Evolutionary conservation across 352 stramenopile species (phyloP).

Genomic region (Blastocystis sp.): DNA sequence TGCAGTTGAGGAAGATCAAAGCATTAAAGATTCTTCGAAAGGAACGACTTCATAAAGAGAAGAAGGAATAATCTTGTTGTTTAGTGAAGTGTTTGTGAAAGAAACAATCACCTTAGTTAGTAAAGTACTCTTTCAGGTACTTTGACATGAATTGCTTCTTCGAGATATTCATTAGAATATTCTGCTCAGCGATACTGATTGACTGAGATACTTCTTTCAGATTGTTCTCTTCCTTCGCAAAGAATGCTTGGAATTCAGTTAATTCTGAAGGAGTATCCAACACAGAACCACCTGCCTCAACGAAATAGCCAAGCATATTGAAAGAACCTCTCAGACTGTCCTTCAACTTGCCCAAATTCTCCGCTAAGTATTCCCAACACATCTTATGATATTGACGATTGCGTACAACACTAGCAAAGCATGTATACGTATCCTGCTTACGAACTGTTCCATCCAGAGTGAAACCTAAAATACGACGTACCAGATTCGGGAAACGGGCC

Average conservation of each 20-base stretch:
- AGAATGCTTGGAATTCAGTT: slow-evolving; percentile 26
- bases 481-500: slow-evolving; percentile 66
- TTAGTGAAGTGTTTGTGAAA: slow-evolving; percentile 3
- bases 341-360: slow-evolving; percentile 70
- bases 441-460: slow-evolving; percentile 69
- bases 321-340: slow-evolving; percentile 63
- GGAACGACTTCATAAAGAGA: slow-evolving; percentile 47
- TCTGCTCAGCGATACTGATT: slow-evolving; percentile 52
- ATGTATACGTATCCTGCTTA: slow-evolving; percentile 70
- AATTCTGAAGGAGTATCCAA: neutral
- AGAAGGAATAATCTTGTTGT: neutral
- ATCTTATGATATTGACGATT: slow-evolving; percentile 67
- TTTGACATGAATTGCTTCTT: slow-evolving; percentile 20
- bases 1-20: slow-evolving; percentile 86
- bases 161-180: slow-evolving; percentile 48
- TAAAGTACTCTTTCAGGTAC: slow-evolving; percentile 33
- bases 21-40: slow-evolving; percentile 70
- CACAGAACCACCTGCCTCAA: slow-evolving; percentile 44
- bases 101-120: neutral
- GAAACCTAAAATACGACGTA: slow-evolving; percentile 74
- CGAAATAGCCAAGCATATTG: slow-evolving; percentile 59
- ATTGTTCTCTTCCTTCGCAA: slow-evolving; percentile 10
- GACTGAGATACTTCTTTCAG: slow-evolving; percentile 48
- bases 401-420: slow-evolving; percentile 70
- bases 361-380: slow-evolving; percentile 72